phyloP scores from a whole-genome alignment of 768 basidiomycete genomes.

The Mycena leptocephala region DNA sequence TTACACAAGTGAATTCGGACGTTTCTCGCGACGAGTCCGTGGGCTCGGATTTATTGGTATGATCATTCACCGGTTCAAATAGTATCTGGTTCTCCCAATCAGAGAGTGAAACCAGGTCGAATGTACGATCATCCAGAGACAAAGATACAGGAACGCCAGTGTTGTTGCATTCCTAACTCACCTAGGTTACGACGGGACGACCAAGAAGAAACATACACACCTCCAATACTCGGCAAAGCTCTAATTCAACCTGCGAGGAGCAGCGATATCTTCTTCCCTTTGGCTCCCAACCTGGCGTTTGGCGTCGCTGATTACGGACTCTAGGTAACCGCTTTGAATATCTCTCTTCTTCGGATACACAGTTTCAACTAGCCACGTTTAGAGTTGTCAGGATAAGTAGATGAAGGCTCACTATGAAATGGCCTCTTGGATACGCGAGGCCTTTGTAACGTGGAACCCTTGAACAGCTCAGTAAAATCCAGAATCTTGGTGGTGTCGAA shows the following conservation, averaged over 20 bases:
- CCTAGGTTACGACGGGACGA: slow-evolving; percentile 1
- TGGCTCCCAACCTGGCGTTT: slow-evolving; percentile 84
- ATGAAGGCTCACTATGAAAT: slow-evolving; percentile 69
- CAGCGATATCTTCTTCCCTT: slow-evolving; percentile 84
- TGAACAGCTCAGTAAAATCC: slow-evolving; percentile 92
- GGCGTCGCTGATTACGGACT: slow-evolving; percentile 85
- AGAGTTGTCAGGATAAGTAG: slow-evolving; percentile 12
- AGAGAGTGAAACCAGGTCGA: slow-evolving; percentile 88
- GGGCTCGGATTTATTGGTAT: slow-evolving; percentile 34
- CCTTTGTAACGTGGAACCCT: slow-evolving; percentile 83
- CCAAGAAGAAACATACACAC: slow-evolving; percentile 54
- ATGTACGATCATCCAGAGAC: slow-evolving; percentile 84
- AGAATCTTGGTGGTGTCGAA: slow-evolving; percentile 84
- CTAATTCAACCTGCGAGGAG: slow-evolving; percentile 85
- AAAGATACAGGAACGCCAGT: slow-evolving; percentile 71
- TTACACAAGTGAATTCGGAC: slow-evolving; percentile 37
- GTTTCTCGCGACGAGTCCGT: slow-evolving; percentile 29
- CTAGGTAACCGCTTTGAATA: slow-evolving; percentile 75
- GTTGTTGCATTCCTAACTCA: slow-evolving; percentile 73
- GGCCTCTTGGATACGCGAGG: slow-evolving; percentile 82
- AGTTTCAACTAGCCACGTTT: slow-evolving; percentile 72
- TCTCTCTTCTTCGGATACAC: slow-evolving; percentile 84
- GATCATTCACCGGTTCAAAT: slow-evolving; percentile 67
- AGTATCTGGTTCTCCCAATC: slow-evolving; percentile 95
- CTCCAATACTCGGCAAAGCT: slow-evolving; percentile 82